Percentiles rank a stretch among this genome's conserved stretches.
Evolutionary conservation across 352 stramenopile species (phyloP).

Genomic region (Thalassiosira mediterranea): DNA sequence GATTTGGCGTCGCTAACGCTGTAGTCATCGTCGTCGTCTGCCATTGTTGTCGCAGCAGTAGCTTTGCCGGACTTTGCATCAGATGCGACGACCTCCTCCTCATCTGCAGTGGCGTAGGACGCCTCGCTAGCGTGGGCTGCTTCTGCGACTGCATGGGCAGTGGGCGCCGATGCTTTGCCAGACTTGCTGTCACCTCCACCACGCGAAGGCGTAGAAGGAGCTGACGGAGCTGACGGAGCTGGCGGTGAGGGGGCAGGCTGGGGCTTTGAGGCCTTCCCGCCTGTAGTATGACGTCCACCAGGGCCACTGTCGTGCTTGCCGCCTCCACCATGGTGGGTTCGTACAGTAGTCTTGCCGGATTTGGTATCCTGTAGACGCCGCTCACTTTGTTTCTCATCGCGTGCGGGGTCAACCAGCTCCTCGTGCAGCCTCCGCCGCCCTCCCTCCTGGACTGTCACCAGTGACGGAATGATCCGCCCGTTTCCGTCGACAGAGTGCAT

Average conservation of each 20-base stretch:
- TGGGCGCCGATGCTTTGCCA: neutral
- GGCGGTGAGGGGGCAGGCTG: neutral
- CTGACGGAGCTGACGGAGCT: neutral
- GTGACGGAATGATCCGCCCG: no score
- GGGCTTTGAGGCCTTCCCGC: neutral
- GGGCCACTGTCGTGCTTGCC: neutral
- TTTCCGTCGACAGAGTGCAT: no score
- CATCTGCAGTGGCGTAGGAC: neutral
- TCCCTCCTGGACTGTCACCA: no score
- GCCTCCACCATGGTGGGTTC: neutral
- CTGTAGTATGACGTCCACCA: neutral
- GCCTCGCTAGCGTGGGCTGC: neutral
- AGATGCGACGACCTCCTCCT: neutral
- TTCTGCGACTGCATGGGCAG: neutral
- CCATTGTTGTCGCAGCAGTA: neutral
- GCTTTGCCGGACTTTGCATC: neutral
- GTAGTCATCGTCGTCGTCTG: neutral
- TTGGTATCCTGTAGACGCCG: no score
- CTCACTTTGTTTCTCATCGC: no score
- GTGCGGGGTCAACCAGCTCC: no score
- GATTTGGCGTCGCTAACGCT: neutral
- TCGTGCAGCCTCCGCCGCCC: no score
- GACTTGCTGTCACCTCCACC: neutral
- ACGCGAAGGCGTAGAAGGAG: no score
- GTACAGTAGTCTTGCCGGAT: no score